phyloP scores from a whole-genome alignment of 2,329 filamentous ascomycete genomes.

The Cordyceps javanica region DNA sequence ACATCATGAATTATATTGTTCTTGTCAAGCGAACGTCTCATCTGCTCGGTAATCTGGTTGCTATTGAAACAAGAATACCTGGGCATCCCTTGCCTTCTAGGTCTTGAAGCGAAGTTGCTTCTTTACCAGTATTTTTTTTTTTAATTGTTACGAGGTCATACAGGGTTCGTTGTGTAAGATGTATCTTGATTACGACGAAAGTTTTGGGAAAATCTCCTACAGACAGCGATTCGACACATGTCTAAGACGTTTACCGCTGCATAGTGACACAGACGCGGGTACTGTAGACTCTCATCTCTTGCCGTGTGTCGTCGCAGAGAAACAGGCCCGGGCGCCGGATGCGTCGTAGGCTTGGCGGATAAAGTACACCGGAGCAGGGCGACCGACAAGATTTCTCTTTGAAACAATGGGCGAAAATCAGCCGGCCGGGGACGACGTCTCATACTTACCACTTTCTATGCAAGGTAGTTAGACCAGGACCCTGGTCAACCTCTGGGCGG shows the following conservation, averaged over 20 bases:
- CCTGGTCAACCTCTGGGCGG: background rate
- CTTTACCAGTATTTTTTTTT: too few species aligned
- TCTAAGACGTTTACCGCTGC: conserved; percentile 5
- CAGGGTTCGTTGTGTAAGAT: background rate
- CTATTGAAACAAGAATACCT: background rate
- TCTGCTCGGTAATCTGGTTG: background rate
- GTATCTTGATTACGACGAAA: background rate
- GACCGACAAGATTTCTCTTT: background rate
- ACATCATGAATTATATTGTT: background rate
- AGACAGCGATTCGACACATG: background rate
- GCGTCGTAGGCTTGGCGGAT: background rate
- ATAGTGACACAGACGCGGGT: too few species aligned
- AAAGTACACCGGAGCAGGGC: background rate
- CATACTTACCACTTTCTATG: background rate
- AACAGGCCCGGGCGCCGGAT: background rate
- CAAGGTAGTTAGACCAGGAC: background rate
- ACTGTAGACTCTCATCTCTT: background rate
- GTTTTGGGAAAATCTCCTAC: background rate
- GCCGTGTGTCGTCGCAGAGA: background rate
- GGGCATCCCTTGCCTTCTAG: background rate
- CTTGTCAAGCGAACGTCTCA: background rate
- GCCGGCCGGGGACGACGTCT: background rate
- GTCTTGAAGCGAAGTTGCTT: background rate
- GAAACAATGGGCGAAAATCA: conserved; percentile 4
- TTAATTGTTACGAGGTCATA: background rate